Conservation (phyloP, 1,284 basidiomycete genomes). For the Pseudomicrostroma phylloplanum region DNA sequence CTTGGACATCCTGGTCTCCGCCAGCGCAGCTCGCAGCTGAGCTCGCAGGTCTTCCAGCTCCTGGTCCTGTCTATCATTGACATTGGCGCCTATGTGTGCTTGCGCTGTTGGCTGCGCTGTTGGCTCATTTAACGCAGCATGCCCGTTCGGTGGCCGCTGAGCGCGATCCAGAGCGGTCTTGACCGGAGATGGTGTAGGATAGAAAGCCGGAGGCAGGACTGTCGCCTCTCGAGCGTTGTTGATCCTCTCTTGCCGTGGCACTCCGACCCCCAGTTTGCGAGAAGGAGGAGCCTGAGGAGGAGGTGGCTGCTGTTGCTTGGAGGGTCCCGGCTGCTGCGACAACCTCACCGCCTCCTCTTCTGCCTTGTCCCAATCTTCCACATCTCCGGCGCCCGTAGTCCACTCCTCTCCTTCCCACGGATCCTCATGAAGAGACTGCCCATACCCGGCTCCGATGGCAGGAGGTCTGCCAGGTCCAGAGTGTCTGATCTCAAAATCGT, state of each 20-base stretch:
- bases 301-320: too few species aligned
- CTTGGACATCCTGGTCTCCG: not conserved
- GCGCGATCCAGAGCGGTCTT: too few species aligned
- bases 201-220: not conserved
- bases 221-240: not conserved
- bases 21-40: not conserved
- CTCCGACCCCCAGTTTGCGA: not conserved
- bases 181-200: too few species aligned
- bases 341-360: conserved; percentile 5
- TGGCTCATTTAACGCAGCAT: not conserved
- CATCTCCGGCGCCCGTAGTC: not conserved
- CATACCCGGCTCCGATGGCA: conserved; percentile 3
- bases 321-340: not conserved
- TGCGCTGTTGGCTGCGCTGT: not conserved
- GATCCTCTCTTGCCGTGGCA: conserved; percentile 1
- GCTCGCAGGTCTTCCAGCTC: not conserved
- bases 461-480: conserved; percentile 1
- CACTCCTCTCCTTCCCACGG: conserved; percentile 1
- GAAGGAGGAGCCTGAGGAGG: not conserved
- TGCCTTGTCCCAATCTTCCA: conserved; percentile 3
- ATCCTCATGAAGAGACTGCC: not conserved
- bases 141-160: too few species aligned
- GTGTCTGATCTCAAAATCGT: conserved; percentile 5
- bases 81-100: not conserved
- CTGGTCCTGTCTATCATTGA: not conserved